A percentile compares a stretch with the other conserved stretches of the same genome.
Evolutionary conservation across 306 rosid species (phyloP).

Genomic region (Cajanus cajan): DNA sequence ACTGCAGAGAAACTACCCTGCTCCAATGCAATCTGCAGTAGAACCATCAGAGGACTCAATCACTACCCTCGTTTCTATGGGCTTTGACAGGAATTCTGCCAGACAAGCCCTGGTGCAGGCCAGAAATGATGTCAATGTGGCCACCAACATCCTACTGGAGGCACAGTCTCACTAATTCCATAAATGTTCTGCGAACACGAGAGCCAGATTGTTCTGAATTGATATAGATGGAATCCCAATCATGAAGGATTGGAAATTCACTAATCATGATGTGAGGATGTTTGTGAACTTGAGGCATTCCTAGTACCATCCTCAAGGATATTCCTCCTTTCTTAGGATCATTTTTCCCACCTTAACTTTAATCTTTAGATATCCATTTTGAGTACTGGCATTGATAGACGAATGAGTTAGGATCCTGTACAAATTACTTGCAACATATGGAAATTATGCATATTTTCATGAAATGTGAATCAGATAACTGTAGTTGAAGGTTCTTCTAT

Average conservation of each 20-base stretch:
- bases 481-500: constrained; percentile 25
- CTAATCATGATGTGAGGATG: constrained; percentile 42
- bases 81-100: constrained; percentile 88
- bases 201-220: constrained; percentile 24
- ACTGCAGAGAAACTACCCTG: constrained; percentile 71
- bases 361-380: constrained; percentile 41
- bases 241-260: constrained; percentile 37
- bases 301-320: constrained; percentile 27
- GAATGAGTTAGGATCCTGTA: constrained; percentile 49
- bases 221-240: constrained; percentile 28
- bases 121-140: constrained; percentile 81
- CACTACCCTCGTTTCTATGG: constrained; percentile 88
- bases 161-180: constrained; percentile 65
- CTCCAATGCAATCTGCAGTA: constrained; percentile 49
- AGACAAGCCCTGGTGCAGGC: constrained; percentile 96
- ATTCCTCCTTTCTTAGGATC: constrained; percentile 26
- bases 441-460: constrained; percentile 23
- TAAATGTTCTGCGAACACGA: not conserved
- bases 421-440: constrained; percentile 44
- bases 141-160: constrained; percentile 94
- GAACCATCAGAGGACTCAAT: constrained; percentile 84
- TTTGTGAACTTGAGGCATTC: constrained; percentile 37
- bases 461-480: constrained; percentile 20
- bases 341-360: constrained; percentile 37
- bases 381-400: constrained; percentile 30